phyloP scores from a whole-genome alignment of 2,329 filamentous ascomycete genomes.

The Aspergillus sp. region DNA sequence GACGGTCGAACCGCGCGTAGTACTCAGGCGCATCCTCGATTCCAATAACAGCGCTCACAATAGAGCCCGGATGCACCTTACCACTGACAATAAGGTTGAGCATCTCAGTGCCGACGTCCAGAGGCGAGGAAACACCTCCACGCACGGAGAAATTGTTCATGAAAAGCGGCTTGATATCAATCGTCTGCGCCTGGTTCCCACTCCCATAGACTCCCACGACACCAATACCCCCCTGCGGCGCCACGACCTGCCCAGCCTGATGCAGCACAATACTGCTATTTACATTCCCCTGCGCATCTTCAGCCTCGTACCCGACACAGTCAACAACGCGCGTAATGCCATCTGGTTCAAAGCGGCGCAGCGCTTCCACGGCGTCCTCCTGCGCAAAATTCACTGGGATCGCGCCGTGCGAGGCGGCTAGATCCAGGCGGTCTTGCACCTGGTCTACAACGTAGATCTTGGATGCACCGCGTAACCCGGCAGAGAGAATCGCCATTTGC shows the following conservation, averaged over 20 bases:
- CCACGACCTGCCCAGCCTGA: neutral
- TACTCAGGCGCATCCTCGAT: conserved; percentile 30
- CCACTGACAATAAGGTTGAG: conserved; percentile 25
- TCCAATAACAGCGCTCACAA: conserved; percentile 25
- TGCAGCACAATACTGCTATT: neutral
- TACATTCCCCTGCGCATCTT: conserved; percentile 30
- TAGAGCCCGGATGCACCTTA: conserved; percentile 27
- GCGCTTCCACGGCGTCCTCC: conserved; percentile 56
- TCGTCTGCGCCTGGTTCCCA: neutral
- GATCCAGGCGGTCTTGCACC: conserved; percentile 58
- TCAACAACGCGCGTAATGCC: conserved; percentile 65
- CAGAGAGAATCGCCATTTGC: conserved; percentile 66
- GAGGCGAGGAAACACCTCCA: neutral
- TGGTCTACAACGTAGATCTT: conserved; percentile 64
- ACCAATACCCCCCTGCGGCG: neutral
- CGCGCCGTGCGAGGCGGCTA: conserved; percentile 62
- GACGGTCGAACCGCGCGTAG: conserved; percentile 27
- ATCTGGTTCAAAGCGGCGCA: conserved; percentile 55
- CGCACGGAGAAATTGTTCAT: neutral
- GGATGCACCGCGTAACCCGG: conserved; percentile 59
- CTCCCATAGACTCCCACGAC: neutral
- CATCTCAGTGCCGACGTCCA: neutral
- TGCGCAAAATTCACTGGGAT: conserved; percentile 62
- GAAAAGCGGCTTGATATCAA: neutral
- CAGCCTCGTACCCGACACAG: conserved; percentile 66